These are phyloP conservation scores for Vanderwaltozyma verrucispora DNA, from an alignment of 805 yeast genomes.

Conservation along the genomic window DNA sequence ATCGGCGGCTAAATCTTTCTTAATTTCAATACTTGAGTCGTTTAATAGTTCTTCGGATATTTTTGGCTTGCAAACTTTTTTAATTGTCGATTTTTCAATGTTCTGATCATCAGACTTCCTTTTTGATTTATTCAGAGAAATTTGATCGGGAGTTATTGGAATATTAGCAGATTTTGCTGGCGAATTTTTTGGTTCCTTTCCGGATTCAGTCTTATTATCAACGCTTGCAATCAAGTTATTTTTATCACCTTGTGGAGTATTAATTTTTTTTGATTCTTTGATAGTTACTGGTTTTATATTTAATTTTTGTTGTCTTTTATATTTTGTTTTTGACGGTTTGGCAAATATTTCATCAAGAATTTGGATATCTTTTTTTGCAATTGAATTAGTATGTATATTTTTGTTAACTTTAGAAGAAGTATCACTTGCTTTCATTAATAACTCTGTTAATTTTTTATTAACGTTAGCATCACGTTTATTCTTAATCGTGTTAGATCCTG, in stretches of 20 bases:
- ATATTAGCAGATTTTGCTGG: too few species aligned
- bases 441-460: slow-evolving; percentile 1
- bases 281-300: slow-evolving; percentile 10
- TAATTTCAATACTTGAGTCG: neutral
- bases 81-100: too few species aligned
- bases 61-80: too few species aligned
- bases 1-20: neutral
- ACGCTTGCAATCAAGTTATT: too few species aligned
- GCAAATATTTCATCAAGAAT: slow-evolving; percentile 20
- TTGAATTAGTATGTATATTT: neutral
- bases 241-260: too few species aligned
- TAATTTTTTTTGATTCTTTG: neutral
- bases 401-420: slow-evolving; percentile 1
- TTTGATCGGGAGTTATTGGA: too few species aligned
- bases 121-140: too few species aligned
- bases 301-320: slow-evolving; percentile 11
- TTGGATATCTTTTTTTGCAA: slow-evolving; percentile 13
- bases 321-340: neutral
- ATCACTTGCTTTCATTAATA: slow-evolving; percentile 1
- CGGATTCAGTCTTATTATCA: too few species aligned
- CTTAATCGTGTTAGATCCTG: neutral
- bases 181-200: too few species aligned
- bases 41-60: too few species aligned
- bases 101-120: too few species aligned
- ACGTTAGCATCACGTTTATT: neutral